Conservation (phyloP, 495 filamentous ascomycete genomes). For the Tuber indicum region DNA sequence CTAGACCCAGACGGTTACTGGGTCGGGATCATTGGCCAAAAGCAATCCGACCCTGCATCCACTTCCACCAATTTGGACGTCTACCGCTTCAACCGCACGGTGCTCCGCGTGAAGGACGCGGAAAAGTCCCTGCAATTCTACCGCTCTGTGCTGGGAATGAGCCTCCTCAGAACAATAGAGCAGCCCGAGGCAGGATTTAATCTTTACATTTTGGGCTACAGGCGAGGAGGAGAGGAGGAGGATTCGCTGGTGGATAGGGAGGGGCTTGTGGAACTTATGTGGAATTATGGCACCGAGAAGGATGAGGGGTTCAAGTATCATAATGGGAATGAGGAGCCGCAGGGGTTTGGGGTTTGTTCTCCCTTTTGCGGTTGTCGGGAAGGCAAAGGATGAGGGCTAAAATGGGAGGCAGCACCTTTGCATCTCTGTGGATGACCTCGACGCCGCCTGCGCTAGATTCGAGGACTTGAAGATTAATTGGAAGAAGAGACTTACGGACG, state of each 20-base stretch:
- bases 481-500: slow-evolving; percentile 92
- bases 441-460: slow-evolving; percentile 76
- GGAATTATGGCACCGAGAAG: slow-evolving; percentile 96
- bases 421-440: slow-evolving; percentile 81
- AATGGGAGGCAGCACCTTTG: slow-evolving; percentile 46
- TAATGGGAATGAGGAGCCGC: slow-evolving; percentile 81
- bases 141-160: slow-evolving; percentile 83
- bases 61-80: slow-evolving; percentile 31
- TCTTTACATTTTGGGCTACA: slow-evolving; percentile 88
- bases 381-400: neutral
- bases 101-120: slow-evolving; percentile 89
- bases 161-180: slow-evolving; percentile 64
- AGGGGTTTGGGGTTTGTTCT: slow-evolving; percentile 67
- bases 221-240: slow-evolving; percentile 27
- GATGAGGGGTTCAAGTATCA: slow-evolving; percentile 79
- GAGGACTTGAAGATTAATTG: slow-evolving; percentile 75
- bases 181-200: slow-evolving; percentile 68
- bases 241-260: slow-evolving; percentile 60
- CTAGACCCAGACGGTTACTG: slow-evolving; percentile 93
- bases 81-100: slow-evolving; percentile 63
- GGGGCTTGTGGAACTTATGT: slow-evolving; percentile 83
- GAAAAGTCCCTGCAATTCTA: slow-evolving; percentile 84
- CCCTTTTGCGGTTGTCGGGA: neutral
- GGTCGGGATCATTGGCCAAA: slow-evolving; percentile 50
- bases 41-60: slow-evolving; percentile 51